Base-by-base conservation (phyloP, 2,329 filamentous ascomycete species). In the Hymenoscyphus fraxineus region DNA sequence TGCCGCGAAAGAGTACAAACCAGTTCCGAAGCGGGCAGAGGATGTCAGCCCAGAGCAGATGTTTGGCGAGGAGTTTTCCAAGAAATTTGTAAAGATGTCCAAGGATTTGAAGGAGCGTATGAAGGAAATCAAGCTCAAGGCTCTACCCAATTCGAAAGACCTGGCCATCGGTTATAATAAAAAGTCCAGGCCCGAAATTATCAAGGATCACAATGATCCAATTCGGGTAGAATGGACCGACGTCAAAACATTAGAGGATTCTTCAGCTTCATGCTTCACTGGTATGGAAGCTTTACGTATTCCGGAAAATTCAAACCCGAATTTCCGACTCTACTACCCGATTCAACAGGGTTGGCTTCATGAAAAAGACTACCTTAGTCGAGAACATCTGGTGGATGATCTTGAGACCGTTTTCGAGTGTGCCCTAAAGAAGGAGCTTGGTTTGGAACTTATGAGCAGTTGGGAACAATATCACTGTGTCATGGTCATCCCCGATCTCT, bases 141-240 rank as follows among this genome's bases (percentile, higher is more conserved):
- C 97, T 16, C 80, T 98, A 59, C 95, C 95, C n/a, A 98, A 98
- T 75, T 97, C 93, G 0, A 96, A 97, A 77, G 95, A 99, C 74
- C 82, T 97, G 65, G 94, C 97, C 1, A 87, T 93, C 69, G 98
- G 97, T 74, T 98, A 91, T 82, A 99, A 99, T 77, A 87, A 91
- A 61, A 86, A 92, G 58, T 91, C 88, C 0, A 87, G 90, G 40
- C 89, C 92, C 6, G 95, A 98, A 70, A 85, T 89, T 59, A 98
- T 99, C 66, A 89, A 91, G 5, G 91, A 95, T 73, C 95, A 98
- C 78, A 99, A 98, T 75, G 95, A 99, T 73, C 91, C 93, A 0
- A 82, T 96, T 70, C 90, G 95, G 69, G 89, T 98, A 60, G 93
- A 98, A 68, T 99, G 95, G 93, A 99, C 95, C 1, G 93, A 97